Evolutionary conservation across 257 asterid genomes (phyloP).

Genomic region (Ehretia macrophylla): DNA sequence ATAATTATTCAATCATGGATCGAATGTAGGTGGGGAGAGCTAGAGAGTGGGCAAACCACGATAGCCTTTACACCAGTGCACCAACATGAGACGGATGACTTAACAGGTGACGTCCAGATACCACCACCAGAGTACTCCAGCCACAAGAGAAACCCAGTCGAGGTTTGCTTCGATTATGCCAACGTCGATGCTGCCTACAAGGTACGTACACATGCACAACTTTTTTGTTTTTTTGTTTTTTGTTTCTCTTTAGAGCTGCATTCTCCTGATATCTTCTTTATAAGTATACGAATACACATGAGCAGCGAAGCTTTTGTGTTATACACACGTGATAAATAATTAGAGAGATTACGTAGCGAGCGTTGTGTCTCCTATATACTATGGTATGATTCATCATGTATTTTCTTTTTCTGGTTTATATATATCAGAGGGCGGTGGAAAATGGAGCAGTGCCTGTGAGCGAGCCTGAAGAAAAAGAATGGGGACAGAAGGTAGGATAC

Average conservation of each 20-base stretch:
- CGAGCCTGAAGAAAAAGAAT: slow-evolving; percentile 64
- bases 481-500: slow-evolving; percentile 96
- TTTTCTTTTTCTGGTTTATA: too few relatives aligned
- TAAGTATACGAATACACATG: background rate
- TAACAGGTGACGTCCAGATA: slow-evolving; percentile 70
- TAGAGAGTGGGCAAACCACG: slow-evolving; percentile 79
- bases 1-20: slow-evolving; percentile 13
- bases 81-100: slow-evolving; percentile 78
- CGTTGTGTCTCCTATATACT: too few relatives aligned
- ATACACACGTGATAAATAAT: too few relatives aligned
- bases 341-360: too few relatives aligned
- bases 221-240: background rate
- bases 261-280: too few relatives aligned
- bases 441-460: slow-evolving; percentile 73
- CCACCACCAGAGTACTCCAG: background rate
- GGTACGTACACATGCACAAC: slow-evolving; percentile 25
- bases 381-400: too few relatives aligned
- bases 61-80: slow-evolving; percentile 75
- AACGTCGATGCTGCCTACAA: slow-evolving; percentile 80
- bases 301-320: too few relatives aligned
- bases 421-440: slow-evolving; percentile 67
- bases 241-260: too few relatives aligned
- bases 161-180: slow-evolving; percentile 75
- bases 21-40: slow-evolving; percentile 72
- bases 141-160: slow-evolving; percentile 49